Evolutionary conservation across 306 rosid genomes (phyloP).

Genomic region (Argentina anserina): DNA sequence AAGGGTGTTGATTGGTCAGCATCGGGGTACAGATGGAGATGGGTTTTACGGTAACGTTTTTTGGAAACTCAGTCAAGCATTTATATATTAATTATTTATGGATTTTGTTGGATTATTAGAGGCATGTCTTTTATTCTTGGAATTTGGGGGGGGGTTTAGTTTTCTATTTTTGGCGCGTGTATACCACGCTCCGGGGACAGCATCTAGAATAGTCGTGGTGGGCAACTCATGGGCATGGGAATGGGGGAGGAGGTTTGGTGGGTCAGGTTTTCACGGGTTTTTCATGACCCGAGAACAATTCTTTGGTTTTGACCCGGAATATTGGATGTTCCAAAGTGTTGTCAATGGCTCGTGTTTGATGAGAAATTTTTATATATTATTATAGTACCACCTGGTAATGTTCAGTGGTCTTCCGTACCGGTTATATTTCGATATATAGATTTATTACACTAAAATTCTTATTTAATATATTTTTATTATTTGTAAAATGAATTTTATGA

Average conservation of each 20-base stretch:
- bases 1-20: conserved; percentile 26
- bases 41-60: neutral
- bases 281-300: conserved; percentile 1
- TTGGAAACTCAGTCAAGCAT: conserved; percentile 22
- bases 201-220: conserved; percentile 6
- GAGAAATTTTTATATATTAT: no score
- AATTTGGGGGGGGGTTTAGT: neutral
- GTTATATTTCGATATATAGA: no score
- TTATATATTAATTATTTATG: conserved; percentile 3
- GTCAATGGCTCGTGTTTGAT: neutral
- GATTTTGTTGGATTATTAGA: conserved; percentile 5
- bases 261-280: conserved; percentile 11
- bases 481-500: no score
- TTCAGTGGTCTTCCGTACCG: no score
- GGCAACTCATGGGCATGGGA: neutral
- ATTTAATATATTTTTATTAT: no score
- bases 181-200: neutral
- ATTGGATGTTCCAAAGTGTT: neutral
- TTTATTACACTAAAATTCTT: no score
- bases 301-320: conserved; percentile 7
- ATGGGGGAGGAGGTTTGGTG: neutral
- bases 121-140: neutral
- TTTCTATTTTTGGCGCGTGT: neutral
- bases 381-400: no score
- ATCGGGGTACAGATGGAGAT: conserved; percentile 5